Conservation (phyloP, 768 basidiomycete species). For the Amanita brunnescens region DNA sequence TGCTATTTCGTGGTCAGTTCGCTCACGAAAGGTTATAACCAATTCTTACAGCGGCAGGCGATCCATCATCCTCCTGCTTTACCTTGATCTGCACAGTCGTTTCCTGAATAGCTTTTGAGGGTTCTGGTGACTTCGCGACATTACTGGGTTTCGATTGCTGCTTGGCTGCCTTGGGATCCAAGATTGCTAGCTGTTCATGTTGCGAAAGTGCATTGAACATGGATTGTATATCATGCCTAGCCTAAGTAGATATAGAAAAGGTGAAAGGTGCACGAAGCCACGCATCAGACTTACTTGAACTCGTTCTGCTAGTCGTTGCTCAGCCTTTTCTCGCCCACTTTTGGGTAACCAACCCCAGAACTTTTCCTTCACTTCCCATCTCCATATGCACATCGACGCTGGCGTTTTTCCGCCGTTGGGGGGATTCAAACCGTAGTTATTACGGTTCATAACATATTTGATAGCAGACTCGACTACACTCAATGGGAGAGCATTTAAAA, state of each 20-base stretch:
- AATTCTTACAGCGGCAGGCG: background rate
- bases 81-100: background rate
- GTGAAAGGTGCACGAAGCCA: background rate
- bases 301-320: conserved; percentile 54
- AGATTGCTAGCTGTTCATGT: conserved; percentile 44
- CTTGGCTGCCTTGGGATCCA: conserved; percentile 39
- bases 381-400: conserved; percentile 65
- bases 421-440: conserved; percentile 74
- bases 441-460: conserved; percentile 50
- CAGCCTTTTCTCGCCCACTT: conserved; percentile 52
- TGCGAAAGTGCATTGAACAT: conserved; percentile 52
- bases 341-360: conserved; percentile 59
- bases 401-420: conserved; percentile 43
- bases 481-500: conserved; percentile 34
- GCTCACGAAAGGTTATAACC: background rate
- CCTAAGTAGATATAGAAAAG: conserved; percentile 28
- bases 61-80: background rate
- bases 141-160: conserved; percentile 28
- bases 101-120: background rate
- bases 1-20: background rate
- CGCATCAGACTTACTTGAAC: conserved; percentile 38
- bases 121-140: conserved; percentile 9
- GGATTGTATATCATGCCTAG: conserved; percentile 43
- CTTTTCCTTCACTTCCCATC: conserved; percentile 73
- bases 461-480: conserved; percentile 60